phyloP scores from a whole-genome alignment of 2,329 filamentous ascomycete genomes.

The Xylaria sp. region DNA sequence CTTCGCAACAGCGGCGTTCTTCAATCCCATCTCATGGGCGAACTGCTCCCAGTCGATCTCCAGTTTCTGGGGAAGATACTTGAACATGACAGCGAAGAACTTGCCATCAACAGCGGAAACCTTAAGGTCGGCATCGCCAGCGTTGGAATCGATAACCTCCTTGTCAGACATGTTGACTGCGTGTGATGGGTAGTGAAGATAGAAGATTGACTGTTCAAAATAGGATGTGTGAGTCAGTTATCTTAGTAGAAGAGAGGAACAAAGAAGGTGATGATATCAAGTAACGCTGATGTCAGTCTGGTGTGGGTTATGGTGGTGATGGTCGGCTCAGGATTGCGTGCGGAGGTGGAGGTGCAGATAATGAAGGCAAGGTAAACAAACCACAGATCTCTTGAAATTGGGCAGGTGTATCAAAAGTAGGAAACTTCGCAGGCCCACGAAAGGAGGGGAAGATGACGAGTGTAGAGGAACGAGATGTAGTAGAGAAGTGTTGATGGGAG shows the following conservation, averaged over 20 bases:
- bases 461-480: not conserved
- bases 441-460: not conserved
- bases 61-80: slow-evolving; percentile 37
- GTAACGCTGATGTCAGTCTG: not conserved
- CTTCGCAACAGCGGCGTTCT: slow-evolving; percentile 38
- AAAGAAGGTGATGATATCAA: not conserved
- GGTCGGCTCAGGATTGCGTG: not conserved
- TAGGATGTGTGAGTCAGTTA: slow-evolving; percentile 3
- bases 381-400: not conserved
- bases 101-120: slow-evolving; percentile 35
- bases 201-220: not conserved
- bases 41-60: slow-evolving; percentile 41
- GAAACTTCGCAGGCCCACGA: not conserved
- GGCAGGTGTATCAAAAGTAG: not conserved
- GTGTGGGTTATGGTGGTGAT: not conserved
- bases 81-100: slow-evolving; percentile 38
- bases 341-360: not conserved
- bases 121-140: slow-evolving; percentile 4
- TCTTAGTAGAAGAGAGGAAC: not conserved
- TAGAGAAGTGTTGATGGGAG: not conserved
- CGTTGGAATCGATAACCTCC: not conserved
- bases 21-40: slow-evolving; percentile 37
- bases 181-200: not conserved
- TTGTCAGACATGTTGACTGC: slow-evolving; percentile 27
- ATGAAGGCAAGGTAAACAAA: slow-evolving; percentile 1